Percentiles rank a stretch among this genome's conserved stretches.
Conservation (phyloP, 208 protist species). For the Cochliopodium minus region DNA sequence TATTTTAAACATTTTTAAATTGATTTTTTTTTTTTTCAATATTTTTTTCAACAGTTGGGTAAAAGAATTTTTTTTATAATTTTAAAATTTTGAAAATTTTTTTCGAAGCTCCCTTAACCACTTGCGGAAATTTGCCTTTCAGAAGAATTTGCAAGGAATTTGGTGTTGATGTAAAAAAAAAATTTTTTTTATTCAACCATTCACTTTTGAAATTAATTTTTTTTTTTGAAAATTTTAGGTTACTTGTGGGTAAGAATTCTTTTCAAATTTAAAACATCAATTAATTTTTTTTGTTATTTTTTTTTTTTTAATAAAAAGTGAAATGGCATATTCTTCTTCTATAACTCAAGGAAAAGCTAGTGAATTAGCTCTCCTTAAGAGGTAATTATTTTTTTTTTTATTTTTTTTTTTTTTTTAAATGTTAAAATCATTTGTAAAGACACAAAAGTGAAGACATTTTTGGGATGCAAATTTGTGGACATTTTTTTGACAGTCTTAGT, state of each 20-base stretch:
- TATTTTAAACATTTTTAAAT: too few relatives aligned
- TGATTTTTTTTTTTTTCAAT: too few relatives aligned
- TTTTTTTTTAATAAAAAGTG: too few relatives aligned
- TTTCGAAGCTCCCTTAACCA: constrained; percentile 85
- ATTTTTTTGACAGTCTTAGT: constrained; percentile 23
- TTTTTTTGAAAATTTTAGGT: neutral
- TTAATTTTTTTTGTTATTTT: too few relatives aligned
- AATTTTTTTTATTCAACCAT: too few relatives aligned
- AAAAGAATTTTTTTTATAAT: too few relatives aligned
- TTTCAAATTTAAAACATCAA: too few relatives aligned
- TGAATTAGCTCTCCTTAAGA: constrained; percentile 79
- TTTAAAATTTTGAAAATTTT: constrained; percentile 64
- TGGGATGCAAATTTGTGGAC: constrained; percentile 63
- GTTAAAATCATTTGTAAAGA: too few relatives aligned
- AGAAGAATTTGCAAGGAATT: constrained; percentile 67
- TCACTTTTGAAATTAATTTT: neutral
- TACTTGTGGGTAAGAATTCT: neutral
- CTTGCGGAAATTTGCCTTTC: constrained; percentile 90
- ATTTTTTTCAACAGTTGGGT: too few relatives aligned
- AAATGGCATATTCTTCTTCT: constrained; percentile 75
- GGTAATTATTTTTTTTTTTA: too few relatives aligned
- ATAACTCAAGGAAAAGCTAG: constrained; percentile 21
- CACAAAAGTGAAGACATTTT: constrained; percentile 79
- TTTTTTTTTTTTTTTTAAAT: too few relatives aligned
- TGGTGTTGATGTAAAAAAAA: constrained; percentile 74